These are phyloP conservation scores for Colletotrichum sp. DNA, from an alignment of 2,329 filamentous ascomycete genomes.

Conservation along the genomic window DNA sequence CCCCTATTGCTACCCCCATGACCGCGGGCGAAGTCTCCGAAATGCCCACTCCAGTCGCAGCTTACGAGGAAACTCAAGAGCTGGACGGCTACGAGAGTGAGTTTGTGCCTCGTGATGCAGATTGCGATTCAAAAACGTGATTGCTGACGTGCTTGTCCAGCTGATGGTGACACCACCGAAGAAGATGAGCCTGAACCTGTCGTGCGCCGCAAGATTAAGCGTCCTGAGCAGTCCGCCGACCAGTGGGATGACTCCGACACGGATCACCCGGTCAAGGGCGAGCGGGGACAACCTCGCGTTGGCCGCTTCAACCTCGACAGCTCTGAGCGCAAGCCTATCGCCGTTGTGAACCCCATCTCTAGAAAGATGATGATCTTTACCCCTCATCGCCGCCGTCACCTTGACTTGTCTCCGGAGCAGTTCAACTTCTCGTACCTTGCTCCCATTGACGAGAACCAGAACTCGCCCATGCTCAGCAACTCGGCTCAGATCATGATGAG, in stretches of 20 bases:
- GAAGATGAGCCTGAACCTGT: conserved; percentile 61
- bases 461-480: conserved; percentile 67
- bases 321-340: conserved; percentile 61
- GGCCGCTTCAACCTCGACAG: conserved; percentile 61
- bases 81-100: conserved; percentile 67
- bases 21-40: conserved; percentile 22
- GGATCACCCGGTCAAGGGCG: conserved; percentile 50
- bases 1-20: conserved; percentile 47
- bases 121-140: not conserved
- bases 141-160: conserved; percentile 35
- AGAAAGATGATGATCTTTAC: conserved; percentile 71
- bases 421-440: conserved; percentile 52
- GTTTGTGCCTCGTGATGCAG: conserved; percentile 33
- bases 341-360: conserved; percentile 61
- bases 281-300: conserved; percentile 58
- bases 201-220: conserved; percentile 52
- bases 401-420: conserved; percentile 61
- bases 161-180: conserved; percentile 67
- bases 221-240: conserved; percentile 34
- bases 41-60: conserved; percentile 34
- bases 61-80: conserved; percentile 44
- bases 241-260: conserved; percentile 52
- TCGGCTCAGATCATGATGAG: conserved; percentile 81
- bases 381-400: conserved; percentile 51
- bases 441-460: conserved; percentile 40